A percentile compares a stretch with the other conserved stretches of the same genome.
phyloP scores from a whole-genome alignment of 2,329 filamentous ascomycete genomes.

The Botrytis galanthina region DNA sequence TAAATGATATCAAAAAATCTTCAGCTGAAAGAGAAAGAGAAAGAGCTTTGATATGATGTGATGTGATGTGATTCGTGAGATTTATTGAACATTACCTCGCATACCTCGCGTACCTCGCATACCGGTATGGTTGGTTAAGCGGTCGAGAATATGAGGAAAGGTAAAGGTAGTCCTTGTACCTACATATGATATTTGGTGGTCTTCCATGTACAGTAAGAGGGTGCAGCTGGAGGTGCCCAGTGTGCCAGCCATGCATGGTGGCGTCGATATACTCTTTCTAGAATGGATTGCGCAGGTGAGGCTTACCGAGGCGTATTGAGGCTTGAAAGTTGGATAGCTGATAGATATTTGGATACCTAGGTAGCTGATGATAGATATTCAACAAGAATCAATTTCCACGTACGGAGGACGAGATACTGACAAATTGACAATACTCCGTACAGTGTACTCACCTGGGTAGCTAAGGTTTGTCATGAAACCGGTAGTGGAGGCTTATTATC shows the following conservation, averaged over 20 bases:
- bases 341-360: not conserved
- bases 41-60: not conserved
- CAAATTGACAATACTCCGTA: no score
- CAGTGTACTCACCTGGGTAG: not conserved
- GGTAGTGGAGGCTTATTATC: conserved; percentile 4
- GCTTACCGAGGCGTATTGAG: conserved; percentile 2
- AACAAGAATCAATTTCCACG: not conserved
- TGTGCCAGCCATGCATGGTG: conserved; percentile 13
- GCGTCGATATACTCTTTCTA: conserved; percentile 2
- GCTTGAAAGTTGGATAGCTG: not conserved
- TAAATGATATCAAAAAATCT: not conserved
- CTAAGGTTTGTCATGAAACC: not conserved
- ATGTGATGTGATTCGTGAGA: not conserved
- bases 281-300: no score
- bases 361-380: not conserved
- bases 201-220: not conserved
- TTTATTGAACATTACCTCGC: not conserved
- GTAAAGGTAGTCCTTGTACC: not conserved
- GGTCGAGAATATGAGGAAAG: not conserved
- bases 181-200: not conserved
- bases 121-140: not conserved
- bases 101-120: not conserved
- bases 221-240: no score
- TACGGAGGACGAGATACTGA: no score
- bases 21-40: not conserved